Percentiles rank a stretch among this genome's conserved stretches.
Evolutionary conservation across 257 asterid species (phyloP).

Genomic region (Scutellaria baicalensis): DNA sequence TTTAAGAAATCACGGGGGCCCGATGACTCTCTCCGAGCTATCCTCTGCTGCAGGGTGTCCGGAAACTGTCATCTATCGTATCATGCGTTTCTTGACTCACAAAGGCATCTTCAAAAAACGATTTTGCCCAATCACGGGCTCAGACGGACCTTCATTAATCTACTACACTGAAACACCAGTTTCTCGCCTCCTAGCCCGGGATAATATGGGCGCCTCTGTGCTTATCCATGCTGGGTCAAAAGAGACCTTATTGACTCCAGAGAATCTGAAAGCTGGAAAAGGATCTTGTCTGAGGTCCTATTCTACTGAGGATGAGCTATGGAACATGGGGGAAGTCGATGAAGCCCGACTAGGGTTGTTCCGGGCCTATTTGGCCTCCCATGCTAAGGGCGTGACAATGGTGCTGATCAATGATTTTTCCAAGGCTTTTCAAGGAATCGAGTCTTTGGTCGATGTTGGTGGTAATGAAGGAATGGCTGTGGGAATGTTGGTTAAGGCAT

Average conservation of each 20-base stretch:
- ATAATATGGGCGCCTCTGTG: neutral
- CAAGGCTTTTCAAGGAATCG: no score
- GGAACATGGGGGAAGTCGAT: neutral
- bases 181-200: neutral
- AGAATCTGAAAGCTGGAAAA: neutral
- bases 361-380: neutral
- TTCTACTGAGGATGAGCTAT: neutral
- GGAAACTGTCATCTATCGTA: neutral
- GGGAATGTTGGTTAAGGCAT: no score
- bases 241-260: neutral
- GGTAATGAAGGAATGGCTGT: no score
- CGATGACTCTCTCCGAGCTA: neutral
- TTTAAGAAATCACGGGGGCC: neutral
- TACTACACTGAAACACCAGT: neutral
- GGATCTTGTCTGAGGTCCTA: neutral
- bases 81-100: no score
- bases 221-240: neutral
- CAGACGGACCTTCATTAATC: no score
- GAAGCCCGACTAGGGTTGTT: neutral
- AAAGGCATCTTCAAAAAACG: no score
- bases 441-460: no score
- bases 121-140: no score
- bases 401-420: no score
- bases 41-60: neutral
- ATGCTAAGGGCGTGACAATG: no score